phyloP scores from a whole-genome alignment of 306 rosid genomes.

The Acacia melanoxylon region DNA sequence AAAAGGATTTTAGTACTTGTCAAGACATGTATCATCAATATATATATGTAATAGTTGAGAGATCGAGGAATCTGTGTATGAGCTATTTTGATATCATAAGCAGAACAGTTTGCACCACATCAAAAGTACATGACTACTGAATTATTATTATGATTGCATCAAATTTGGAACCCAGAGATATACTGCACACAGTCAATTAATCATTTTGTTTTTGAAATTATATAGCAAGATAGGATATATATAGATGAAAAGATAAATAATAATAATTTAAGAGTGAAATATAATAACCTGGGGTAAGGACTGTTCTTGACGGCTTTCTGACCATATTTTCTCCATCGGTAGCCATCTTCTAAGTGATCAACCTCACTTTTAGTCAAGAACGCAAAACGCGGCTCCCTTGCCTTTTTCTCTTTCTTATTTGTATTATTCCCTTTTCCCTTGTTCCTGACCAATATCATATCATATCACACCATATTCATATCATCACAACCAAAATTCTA shows the following conservation, averaged over 20 bases:
- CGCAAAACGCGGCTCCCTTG: slow-evolving; percentile 55
- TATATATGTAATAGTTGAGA: neutral
- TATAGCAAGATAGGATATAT: neutral
- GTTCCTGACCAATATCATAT: neutral
- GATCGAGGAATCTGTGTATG: neutral
- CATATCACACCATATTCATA: neutral
- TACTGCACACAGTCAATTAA: neutral
- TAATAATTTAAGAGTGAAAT: too few relatives aligned
- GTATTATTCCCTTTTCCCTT: slow-evolving; percentile 45
- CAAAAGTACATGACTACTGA: neutral
- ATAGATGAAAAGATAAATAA: too few relatives aligned
- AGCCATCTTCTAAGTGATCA: slow-evolving; percentile 80
- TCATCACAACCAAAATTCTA: neutral
- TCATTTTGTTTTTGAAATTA: slow-evolving; percentile 3
- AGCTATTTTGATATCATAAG: neutral
- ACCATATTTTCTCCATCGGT: slow-evolving; percentile 79
- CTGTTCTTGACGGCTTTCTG: slow-evolving; percentile 78
- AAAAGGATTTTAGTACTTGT: neutral
- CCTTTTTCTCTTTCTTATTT: slow-evolving; percentile 55
- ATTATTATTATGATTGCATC: neutral
- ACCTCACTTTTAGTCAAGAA: slow-evolving; percentile 77
- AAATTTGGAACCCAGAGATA: neutral
- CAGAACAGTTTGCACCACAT: neutral
- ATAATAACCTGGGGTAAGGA: slow-evolving; percentile 67
- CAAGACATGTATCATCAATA: neutral